A percentile compares a stretch with the other conserved stretches of the same genome.
phyloP scores from a whole-genome alignment of 2,329 filamentous ascomycete species.

The Xylariaceae sp. region DNA sequence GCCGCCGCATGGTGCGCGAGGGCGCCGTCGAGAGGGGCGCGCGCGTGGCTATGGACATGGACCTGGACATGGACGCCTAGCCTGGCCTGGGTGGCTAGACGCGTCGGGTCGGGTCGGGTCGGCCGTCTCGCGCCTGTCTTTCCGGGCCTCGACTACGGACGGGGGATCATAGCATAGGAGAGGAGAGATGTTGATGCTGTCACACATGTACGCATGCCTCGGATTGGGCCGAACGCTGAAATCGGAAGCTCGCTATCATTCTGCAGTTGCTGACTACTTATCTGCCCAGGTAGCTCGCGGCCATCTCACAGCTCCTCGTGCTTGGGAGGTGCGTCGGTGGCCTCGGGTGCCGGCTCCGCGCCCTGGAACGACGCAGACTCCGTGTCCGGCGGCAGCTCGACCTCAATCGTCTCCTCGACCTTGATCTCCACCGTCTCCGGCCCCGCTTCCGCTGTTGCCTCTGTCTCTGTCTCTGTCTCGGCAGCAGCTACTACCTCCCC shows the following conservation, averaged over 20 bases:
- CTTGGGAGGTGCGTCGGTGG: constrained; percentile 20
- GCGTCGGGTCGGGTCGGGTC: no score
- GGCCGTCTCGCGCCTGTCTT: no score
- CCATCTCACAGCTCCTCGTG: constrained; percentile 44
- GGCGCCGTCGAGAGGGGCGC: constrained; percentile 42
- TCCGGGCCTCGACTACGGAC: no score
- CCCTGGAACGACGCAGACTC: constrained; percentile 23
- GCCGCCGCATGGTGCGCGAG: constrained; percentile 54
- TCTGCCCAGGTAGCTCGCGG: no score
- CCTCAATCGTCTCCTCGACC: constrained; percentile 25
- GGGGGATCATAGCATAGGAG: no score
- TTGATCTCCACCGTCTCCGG: constrained; percentile 36
- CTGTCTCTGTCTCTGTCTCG: constrained; percentile 35
- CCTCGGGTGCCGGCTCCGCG: constrained; percentile 27
- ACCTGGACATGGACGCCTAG: no score
- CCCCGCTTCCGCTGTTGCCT: constrained; percentile 34
- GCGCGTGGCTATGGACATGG: constrained; percentile 44
- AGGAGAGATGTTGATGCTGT: no score
- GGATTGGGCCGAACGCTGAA: no score
- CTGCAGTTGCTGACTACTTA: no score
- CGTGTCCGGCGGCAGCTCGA: constrained; percentile 22
- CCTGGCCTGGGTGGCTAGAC: no score
- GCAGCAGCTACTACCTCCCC: constrained; percentile 29
- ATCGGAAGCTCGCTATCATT: no score
- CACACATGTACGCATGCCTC: no score